Evolutionary conservation across 495 filamentous ascomycete species (phyloP), one percentile per base, ranked within the genome.

Genomic region (Terfezia boudieri): DNA sequence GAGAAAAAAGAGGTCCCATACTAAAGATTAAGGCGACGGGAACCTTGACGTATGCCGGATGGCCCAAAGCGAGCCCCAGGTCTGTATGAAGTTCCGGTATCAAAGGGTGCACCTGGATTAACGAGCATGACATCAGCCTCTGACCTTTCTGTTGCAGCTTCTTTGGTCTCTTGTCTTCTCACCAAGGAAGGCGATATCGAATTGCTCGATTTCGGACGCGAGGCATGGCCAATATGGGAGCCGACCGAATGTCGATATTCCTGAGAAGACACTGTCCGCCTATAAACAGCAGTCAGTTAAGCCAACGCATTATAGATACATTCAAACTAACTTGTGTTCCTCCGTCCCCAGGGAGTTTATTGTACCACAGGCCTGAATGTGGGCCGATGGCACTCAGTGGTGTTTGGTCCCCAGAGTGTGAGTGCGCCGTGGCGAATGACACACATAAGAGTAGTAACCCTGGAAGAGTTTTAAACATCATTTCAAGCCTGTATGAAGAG

Each of bases 1-100:
- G 38, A 32, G 53, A n/a, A 37, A 38, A 53, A 36, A 43, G 16
- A 46, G 41, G 41, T 46, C 36, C 10, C 57, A 46, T 37, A 56
- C 57, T 54, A 71, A 52, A 70, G 62, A 60, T 70, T 70, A 54
- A 70, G 55, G 12, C 69, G 61, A 43, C 66, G 60, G 43, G 78
- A 81, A 69, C 83, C 83, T 74, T 86, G 77, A 65, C 86, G 74
- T 61, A 90, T 90, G 26, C 81, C 83, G 51, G 73, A 78, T 10
- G 86, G 86, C 1, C 86, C 86, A 59, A 87, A 93, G 36, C 86
- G 75, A 37, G 84, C 85, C 51, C 86, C 86, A 6, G 86, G 85
- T 57, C 86, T 71, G 67, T 86, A 86, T 0, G 80, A 82, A 16
- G 80, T 83, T 4, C 81, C 81, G 8, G 73, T 76, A 53, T 76